Percentiles rank a stretch among this genome's conserved stretches.
phyloP scores from a whole-genome alignment of 495 filamentous ascomycete genomes.

The Hypomontagnella submonticulosa region DNA sequence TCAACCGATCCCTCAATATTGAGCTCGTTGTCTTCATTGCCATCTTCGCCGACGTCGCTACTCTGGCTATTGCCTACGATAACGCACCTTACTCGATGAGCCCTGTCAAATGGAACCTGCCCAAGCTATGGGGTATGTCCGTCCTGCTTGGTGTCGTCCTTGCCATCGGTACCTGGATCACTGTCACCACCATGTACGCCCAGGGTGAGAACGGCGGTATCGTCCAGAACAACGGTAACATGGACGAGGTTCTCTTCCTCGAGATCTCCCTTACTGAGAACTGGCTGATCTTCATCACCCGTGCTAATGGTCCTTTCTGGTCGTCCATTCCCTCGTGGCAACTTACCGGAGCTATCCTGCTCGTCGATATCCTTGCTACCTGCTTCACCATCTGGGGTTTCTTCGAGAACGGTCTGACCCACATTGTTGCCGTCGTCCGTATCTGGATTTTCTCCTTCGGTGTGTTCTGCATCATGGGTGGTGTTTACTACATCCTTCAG shows the following conservation, averaged over 20 bases:
- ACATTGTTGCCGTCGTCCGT: constrained; percentile 81
- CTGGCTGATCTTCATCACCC: constrained; percentile 97
- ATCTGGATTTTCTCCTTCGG: constrained; percentile 92
- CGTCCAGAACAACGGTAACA: constrained; percentile 84
- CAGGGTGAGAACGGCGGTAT: constrained; percentile 77
- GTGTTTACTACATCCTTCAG: constrained; percentile 79
- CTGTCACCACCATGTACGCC: constrained; percentile 79
- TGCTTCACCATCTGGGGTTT: constrained; percentile 85
- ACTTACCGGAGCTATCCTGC: constrained; percentile 76
- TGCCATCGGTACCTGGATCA: constrained; percentile 85
- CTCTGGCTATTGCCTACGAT: constrained; percentile 92
- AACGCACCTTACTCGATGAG: constrained; percentile 87
- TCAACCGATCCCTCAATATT: constrained; percentile 84
- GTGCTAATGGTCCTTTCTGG: constrained; percentile 89
- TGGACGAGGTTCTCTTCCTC: constrained; percentile 86
- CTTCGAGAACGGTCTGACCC: constrained; percentile 72
- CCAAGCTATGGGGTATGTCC: constrained; percentile 92
- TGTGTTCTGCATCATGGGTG: constrained; percentile 76
- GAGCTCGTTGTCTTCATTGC: constrained; percentile 92
- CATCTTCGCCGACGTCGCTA: constrained; percentile 94
- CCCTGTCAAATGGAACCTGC: constrained; percentile 94
- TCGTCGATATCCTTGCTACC: constrained; percentile 84
- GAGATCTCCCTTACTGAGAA: constrained; percentile 92
- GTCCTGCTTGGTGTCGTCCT: constrained; percentile 83
- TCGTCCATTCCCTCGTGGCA: constrained; percentile 85